Evolutionary conservation across 805 yeast species (phyloP).

Genomic region (Wickerhamomyces ciferrii): DNA sequence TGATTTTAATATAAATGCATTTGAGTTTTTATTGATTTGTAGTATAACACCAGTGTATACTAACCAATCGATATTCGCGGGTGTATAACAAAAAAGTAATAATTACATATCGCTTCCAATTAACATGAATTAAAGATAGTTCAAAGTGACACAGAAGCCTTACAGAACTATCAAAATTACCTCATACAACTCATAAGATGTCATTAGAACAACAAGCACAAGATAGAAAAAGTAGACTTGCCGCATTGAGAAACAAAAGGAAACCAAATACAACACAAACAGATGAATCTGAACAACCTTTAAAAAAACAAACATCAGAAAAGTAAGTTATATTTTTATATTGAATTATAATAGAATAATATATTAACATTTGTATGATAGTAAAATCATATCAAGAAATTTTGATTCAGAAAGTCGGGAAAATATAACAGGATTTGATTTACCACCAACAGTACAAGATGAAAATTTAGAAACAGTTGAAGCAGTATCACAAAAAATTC

Average conservation of each 20-base stretch:
- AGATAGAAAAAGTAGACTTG: constrained; percentile 24
- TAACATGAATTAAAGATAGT: no score
- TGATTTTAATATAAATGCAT: background rate
- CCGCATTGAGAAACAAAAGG: constrained; percentile 18
- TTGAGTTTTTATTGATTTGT: background rate
- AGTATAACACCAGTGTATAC: background rate
- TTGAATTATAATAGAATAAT: background rate
- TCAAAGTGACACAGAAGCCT: no score
- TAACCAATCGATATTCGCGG: no score
- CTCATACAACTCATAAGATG: background rate
- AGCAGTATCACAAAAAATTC: constrained; percentile 24
- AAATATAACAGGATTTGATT: constrained; percentile 10
- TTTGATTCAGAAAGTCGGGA: constrained; percentile 12
- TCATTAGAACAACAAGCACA: constrained; percentile 23
- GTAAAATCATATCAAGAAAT: constrained; percentile 10
- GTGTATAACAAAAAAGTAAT: no score
- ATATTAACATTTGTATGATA: background rate
- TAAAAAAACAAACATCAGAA: background rate
- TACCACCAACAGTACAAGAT: constrained; percentile 20
- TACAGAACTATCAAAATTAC: no score
- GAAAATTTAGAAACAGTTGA: constrained; percentile 31
- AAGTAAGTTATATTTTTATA: background rate
- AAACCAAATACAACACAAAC: constrained; percentile 2
- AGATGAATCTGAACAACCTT: background rate
- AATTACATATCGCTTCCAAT: no score